Conservation (phyloP, 2,329 filamentous ascomycete species). For the Penicillium sp. region DNA sequence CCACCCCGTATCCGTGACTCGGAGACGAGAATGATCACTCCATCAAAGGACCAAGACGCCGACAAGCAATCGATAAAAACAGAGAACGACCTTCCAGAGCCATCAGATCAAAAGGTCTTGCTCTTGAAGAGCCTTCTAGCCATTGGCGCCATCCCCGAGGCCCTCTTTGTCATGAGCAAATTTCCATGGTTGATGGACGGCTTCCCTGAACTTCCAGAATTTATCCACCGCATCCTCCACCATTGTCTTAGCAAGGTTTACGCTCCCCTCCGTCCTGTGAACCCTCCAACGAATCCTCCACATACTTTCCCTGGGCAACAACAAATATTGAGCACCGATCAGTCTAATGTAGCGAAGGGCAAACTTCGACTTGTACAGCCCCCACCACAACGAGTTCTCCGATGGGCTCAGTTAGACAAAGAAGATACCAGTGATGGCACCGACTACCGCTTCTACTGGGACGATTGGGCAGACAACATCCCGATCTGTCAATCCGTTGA, state of each 20-base stretch:
- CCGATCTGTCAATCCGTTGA: slow-evolving; percentile 88
- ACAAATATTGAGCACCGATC: slow-evolving; percentile 59
- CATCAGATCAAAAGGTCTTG: slow-evolving; percentile 81
- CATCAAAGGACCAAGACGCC: slow-evolving; percentile 55
- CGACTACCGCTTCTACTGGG: slow-evolving; percentile 92
- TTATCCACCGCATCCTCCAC: slow-evolving; percentile 80
- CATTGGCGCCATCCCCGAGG: slow-evolving; percentile 89
- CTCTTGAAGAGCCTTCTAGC: slow-evolving; percentile 82
- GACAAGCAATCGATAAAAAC: slow-evolving; percentile 37
- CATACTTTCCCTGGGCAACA: slow-evolving; percentile 49
- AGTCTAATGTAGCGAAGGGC: slow-evolving; percentile 68
- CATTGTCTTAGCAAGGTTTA: slow-evolving; percentile 79
- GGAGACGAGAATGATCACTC: slow-evolving; percentile 52
- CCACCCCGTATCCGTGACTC: slow-evolving; percentile 52
- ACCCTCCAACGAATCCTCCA: slow-evolving; percentile 46
- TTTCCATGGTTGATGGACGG: slow-evolving; percentile 91
- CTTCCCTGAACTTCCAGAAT: slow-evolving; percentile 76
- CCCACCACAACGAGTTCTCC: slow-evolving; percentile 64
- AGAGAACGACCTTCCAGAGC: slow-evolving; percentile 63
- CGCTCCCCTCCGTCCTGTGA: slow-evolving; percentile 50
- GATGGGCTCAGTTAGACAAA: slow-evolving; percentile 82
- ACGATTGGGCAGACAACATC: slow-evolving; percentile 93
- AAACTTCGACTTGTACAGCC: slow-evolving; percentile 62
- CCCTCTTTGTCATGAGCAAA: slow-evolving; percentile 84
- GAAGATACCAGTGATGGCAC: slow-evolving; percentile 71